Base-by-base conservation (phyloP, 2,329 filamentous ascomycete genomes). In the Cladorrhinum sp. region DNA sequence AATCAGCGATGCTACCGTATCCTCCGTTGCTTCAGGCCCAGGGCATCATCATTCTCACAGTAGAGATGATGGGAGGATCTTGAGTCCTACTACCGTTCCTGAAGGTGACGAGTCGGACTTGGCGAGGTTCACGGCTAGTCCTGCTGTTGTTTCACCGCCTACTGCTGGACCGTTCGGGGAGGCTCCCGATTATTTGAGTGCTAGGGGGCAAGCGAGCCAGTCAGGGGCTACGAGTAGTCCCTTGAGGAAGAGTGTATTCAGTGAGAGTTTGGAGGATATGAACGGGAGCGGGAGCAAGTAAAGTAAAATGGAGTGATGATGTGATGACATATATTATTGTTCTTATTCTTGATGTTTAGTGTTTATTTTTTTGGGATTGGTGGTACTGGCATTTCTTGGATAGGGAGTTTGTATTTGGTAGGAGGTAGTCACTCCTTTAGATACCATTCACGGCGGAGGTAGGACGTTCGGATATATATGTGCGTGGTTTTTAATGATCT, bases 251-350 rank as follows among this genome's bases (percentile, higher is more conserved):
- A 79, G 77, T 25, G 72, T 77, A 41, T 79, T 80, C 48, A 67
- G 70, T 6, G 77, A 78, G 65, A 74, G 72, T n/a, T 69, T 71
- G 25, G 76, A 78, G 45, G 77, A 79, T 65, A 71, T 76, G 68
- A 71, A 67, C 9, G 67, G 59, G 20, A 38, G 20, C 2, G 29
- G 25, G 12, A 7, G 12, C 23, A 52, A 18, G 16, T 22, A 45
- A 27, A 16, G 38, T 38, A 27, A 8, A 18, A 29, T n/a, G 32
- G 50, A 50, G 55, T 29, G 38, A 27, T 20, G 32, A 36, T 36
- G 3, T 16, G 9, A 36, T 36, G 32, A 36, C 32, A 36, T 36
- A 29, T 12, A 36, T 4, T 36, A 36, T 12, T 36, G 3, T 36
- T 36, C 16, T 12, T 10, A 13, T 36, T 36, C 16, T 8, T 36